These are phyloP conservation scores for Corchorus capsularis DNA, from an alignment of 345 rosid genomes.

Conservation along the genomic window DNA sequence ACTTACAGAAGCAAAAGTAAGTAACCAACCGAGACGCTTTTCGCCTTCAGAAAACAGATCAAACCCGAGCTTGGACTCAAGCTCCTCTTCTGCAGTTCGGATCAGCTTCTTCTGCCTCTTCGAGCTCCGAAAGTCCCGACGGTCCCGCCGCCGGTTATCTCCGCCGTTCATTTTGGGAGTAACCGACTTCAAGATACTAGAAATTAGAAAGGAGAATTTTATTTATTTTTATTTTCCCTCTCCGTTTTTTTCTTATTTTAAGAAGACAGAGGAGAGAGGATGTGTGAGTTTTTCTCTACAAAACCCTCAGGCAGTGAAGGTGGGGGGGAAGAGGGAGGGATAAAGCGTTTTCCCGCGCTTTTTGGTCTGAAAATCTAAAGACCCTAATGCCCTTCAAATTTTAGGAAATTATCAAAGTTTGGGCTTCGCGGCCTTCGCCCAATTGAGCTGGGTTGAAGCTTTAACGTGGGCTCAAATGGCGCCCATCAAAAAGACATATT, in stretches of 20 bases:
- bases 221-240: neutral
- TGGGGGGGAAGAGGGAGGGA: neutral
- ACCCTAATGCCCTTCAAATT: neutral
- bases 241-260: neutral
- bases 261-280: neutral
- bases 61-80: constrained; percentile 83
- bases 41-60: constrained; percentile 89
- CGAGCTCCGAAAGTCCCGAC: constrained; percentile 48
- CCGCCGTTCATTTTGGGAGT: neutral
- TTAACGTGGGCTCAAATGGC: no score
- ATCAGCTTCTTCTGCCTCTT: constrained; percentile 62
- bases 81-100: constrained; percentile 79
- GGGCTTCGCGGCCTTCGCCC: neutral
- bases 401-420: neutral
- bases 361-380: neutral
- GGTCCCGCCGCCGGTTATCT: constrained; percentile 51
- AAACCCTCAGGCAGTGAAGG: neutral
- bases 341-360: constrained; percentile 20
- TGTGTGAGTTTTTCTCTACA: neutral
- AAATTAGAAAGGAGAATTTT: neutral
- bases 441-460: neutral
- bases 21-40: constrained; percentile 93
- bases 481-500: no score
- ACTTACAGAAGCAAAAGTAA: constrained; percentile 77
- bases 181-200: neutral